Evolutionary conservation across 148 eudicot genomes (phyloP).

Genomic region (Oxyria digyna): DNA sequence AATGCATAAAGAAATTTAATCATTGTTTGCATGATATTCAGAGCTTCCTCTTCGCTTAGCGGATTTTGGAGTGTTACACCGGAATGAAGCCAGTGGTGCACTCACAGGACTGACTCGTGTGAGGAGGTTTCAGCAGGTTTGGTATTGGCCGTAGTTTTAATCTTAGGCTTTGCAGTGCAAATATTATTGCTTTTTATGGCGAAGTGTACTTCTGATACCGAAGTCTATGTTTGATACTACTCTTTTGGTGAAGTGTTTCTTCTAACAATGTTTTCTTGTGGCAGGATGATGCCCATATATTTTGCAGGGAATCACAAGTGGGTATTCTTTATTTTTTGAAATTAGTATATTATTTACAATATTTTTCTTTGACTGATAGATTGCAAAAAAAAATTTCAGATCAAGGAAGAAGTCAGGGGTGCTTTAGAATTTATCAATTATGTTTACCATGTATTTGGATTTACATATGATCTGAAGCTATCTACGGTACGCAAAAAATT

Average conservation of each 20-base stretch:
- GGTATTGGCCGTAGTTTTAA: neutral
- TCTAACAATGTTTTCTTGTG: conserved; percentile 6
- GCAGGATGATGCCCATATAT: conserved; percentile 99
- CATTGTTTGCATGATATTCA: conserved; percentile 23
- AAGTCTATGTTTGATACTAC: neutral
- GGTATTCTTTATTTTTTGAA: conserved; percentile 18
- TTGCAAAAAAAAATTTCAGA: conserved; percentile 32
- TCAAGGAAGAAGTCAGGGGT: conserved; percentile 85
- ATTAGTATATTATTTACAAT: neutral
- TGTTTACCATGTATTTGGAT: conserved; percentile 66
- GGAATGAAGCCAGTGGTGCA: conserved; percentile 99
- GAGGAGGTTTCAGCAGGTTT: conserved; percentile 97
- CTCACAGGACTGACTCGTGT: conserved; percentile 99
- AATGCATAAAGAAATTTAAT: neutral
- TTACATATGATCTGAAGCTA: conserved; percentile 83
- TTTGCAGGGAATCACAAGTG: conserved; percentile 95
- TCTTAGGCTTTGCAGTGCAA: neutral
- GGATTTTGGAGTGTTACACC: conserved; percentile 94
- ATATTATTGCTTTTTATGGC: neutral
- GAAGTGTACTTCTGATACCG: neutral
- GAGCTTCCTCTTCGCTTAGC: conserved; percentile 96
- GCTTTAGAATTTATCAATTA: conserved; percentile 62
- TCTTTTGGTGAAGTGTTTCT: neutral
- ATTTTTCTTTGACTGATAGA: neutral
- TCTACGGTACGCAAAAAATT: conserved; percentile 61